Conservation (phyloP, 139 green algal genomes). For the Chlamydomonas sp. region DNA sequence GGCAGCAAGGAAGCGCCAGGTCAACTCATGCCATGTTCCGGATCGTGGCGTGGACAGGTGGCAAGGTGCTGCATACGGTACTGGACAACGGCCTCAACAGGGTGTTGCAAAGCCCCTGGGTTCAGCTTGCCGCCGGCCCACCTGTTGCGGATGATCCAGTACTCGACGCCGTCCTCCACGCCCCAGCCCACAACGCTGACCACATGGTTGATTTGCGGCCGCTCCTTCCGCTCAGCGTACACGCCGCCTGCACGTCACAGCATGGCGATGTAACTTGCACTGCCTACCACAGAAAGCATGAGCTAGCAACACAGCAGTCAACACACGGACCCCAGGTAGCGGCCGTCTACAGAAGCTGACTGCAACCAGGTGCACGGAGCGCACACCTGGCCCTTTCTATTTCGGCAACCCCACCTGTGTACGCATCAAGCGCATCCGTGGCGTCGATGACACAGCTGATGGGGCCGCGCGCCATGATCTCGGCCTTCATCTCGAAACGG, state of each 20-base stretch:
- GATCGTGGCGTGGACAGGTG: too few relatives aligned
- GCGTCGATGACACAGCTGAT: constrained; percentile 89
- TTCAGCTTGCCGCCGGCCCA: neutral
- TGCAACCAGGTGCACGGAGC: too few relatives aligned
- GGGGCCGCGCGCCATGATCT: constrained; percentile 86
- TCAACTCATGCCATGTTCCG: too few relatives aligned
- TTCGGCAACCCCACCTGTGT: constrained; percentile 43
- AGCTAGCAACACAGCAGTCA: too few relatives aligned
- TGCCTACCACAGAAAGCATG: neutral
- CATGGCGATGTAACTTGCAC: neutral
- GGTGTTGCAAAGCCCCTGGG: neutral
- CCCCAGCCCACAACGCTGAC: constrained; percentile 90
- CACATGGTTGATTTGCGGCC: constrained; percentile 82
- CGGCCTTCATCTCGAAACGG: constrained; percentile 80
- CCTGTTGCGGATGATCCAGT: constrained; percentile 73
- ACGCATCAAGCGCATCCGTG: constrained; percentile 77
- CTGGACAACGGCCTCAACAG: neutral
- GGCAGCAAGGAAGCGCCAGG: constrained; percentile 9
- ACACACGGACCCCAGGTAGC: too few relatives aligned
- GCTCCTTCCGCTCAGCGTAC: constrained; percentile 50
- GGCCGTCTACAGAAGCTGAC: too few relatives aligned
- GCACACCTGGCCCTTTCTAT: too few relatives aligned
- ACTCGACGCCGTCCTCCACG: constrained; percentile 74
- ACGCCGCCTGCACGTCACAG: constrained; percentile 41
- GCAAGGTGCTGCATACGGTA: neutral